Conservation (phyloP, 2,329 filamentous ascomycete genomes). For the Aspergillus luchuensis region DNA sequence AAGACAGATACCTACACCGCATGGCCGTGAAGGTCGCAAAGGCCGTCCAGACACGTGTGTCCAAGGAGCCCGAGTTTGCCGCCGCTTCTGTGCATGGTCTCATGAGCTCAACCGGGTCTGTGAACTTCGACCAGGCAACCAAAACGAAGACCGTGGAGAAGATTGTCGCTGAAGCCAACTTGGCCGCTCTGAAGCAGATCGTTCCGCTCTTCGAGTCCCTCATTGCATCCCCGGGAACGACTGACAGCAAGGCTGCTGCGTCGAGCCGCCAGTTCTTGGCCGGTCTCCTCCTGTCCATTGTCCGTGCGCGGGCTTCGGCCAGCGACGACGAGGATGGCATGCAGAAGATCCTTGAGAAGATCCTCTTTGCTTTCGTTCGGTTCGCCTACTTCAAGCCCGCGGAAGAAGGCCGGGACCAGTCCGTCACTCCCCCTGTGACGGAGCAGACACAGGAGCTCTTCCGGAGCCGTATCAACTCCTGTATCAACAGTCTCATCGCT, state of each 20-base stretch:
- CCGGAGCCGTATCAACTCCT: conserved; percentile 58
- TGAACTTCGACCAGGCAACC: conserved; percentile 83
- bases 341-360: conserved; percentile 47
- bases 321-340: conserved; percentile 36
- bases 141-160: conserved; percentile 83
- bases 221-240: conserved; percentile 49
- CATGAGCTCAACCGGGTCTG: conserved; percentile 68
- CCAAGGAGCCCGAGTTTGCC: conserved; percentile 62
- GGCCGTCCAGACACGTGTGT: conserved; percentile 65
- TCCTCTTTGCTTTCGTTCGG: conserved; percentile 50
- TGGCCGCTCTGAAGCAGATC: conserved; percentile 54
- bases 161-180: conserved; percentile 63
- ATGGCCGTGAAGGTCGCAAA: conserved; percentile 77
- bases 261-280: conserved; percentile 53
- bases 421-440: conserved; percentile 48
- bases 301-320: conserved; percentile 44
- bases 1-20: conserved; percentile 77
- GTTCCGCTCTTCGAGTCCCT: conserved; percentile 54
- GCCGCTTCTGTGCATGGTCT: conserved; percentile 65
- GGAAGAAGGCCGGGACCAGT: conserved; percentile 24
- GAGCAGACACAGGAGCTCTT: conserved; percentile 54
- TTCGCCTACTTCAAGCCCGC: conserved; percentile 53
- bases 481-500: conserved; percentile 54
- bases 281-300: conserved; percentile 55
- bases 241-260: conserved; percentile 50